Evolutionary conservation across 2,329 filamentous ascomycete species (phyloP), one percentile per base, ranked within the genome.

Genomic region (Verticillium longisporum): DNA sequence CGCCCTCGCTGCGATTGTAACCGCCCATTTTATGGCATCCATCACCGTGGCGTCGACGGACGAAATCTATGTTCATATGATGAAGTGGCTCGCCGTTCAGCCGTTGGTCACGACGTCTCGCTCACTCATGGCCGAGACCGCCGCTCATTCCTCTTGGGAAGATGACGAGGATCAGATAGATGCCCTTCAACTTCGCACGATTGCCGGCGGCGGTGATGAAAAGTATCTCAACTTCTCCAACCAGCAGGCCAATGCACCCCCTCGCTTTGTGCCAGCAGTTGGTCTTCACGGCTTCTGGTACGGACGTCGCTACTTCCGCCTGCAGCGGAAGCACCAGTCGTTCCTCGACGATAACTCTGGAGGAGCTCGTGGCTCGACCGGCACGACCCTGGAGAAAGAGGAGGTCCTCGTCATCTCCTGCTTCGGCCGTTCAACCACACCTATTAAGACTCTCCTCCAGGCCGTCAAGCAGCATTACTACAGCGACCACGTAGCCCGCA

Each of bases 161-260:
- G 81, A 82, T 55, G 81, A 82, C 56, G 73, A 85, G 59, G 77
- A 79, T 38, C 77, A 80, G 61, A 69, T 75, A 2, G 75, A 78
- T 56, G 70, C 75, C 1, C 67, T 79, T 33, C 68, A 71, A 54
- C 66, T 69, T 7, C 69, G 71, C 13, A 75, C 71, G 18, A 71
- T 72, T 10, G 67, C 74, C 13, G 76, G 76, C 14, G 73, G 72
- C n/a, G 60, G 61, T 2, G 68, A 69, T 11, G 68, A 64, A 34
- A 70, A 68, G 60, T 84, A 82, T 66, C 78, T 85, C 57, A 87
- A 87, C 69, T 86, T 86, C 70, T 83, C 83, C 3, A 83, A 81
- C 63, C 81, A 85, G 63, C 80, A 83, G 63, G 80, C 81, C 11
- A 79, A 78, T 69, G 75, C 77, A 38, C 76, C 77, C 9, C 82